Base-by-base conservation (phyloP, 2,329 filamentous ascomycete genomes). In the Botrytis paeoniae region DNA sequence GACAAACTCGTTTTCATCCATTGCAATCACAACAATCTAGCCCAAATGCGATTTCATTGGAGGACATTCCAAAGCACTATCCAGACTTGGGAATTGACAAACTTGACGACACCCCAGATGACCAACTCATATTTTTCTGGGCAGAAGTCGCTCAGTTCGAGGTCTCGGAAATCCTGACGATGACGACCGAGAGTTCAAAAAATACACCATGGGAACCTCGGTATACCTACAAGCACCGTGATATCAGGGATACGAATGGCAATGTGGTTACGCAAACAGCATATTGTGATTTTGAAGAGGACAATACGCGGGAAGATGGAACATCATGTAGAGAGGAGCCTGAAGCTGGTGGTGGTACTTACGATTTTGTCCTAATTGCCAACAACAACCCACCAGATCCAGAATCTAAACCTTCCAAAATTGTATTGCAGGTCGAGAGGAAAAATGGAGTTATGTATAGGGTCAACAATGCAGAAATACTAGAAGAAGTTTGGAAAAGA, bases 351-450 rank as follows among this genome's bases (percentile, higher is more conserved):
- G 25, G 60, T 14, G 41, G 63, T 25, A 48, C 20, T 29, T 66
- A 32, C 9, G 63, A 66, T 32, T 66, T 66, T 18, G 12, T 66
- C 20, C n/a, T 66, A n/a, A 39, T 66, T 66, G 63, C 60, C 35
- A 62, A 62, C 22, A 41, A 41, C 10, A 41, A 48, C 10, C 39
- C 63, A 7, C 63, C 41, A 14, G 63, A 45, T 66, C 63, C 63
- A 9, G 63, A 45, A 14, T 45, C 32, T 48, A 48, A 66, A 14
- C n/a, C 63, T 9, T 45, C 32, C 12, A 43, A 43, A 22, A 48
- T 45, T 48, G 39, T 48, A 22, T 48, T 66, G 39, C 63, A 48
- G 41, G 63, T 66, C 18, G 62, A 64, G 32, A 48, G 20, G n/a
- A 66, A 35, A 14, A 7, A 65, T 65, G 43, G 63, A 5, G 39